phyloP scores from a whole-genome alignment of 306 rosid species.

The Prunus davidiana region DNA sequence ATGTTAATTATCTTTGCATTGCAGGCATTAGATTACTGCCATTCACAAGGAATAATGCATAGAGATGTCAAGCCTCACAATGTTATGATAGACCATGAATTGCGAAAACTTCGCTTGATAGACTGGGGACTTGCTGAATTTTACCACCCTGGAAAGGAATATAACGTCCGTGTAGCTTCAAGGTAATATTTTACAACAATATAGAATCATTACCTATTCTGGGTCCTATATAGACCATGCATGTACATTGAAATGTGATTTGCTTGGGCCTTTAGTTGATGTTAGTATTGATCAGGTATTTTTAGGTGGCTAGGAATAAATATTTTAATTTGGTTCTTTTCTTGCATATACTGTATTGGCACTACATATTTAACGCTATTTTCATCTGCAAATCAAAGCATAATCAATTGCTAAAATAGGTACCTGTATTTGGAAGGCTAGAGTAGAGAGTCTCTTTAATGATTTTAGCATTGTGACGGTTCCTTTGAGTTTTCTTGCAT shows the following conservation, averaged over 20 bases:
- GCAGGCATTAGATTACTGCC: slow-evolving; percentile 90
- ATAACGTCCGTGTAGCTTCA: slow-evolving; percentile 88
- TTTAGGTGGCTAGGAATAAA: not conserved
- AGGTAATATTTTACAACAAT: slow-evolving; percentile 41
- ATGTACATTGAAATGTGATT: not conserved
- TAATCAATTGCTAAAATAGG: not conserved
- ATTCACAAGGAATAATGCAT: slow-evolving; percentile 93
- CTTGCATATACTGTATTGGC: not conserved
- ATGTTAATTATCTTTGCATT: slow-evolving; percentile 18
- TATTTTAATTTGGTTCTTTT: not conserved
- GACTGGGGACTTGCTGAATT: slow-evolving; percentile 95
- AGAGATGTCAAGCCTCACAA: slow-evolving; percentile 93
- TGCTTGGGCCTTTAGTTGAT: not conserved
- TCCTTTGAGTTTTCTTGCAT: not conserved
- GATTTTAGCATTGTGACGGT: not conserved
- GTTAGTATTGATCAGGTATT: not conserved
- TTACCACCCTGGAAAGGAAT: slow-evolving; percentile 90
- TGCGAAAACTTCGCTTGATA: slow-evolving; percentile 85
- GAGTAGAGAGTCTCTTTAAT: not conserved
- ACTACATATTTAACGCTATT: not conserved
- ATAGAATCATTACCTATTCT: not conserved
- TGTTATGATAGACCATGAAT: slow-evolving; percentile 89
- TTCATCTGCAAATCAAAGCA: not conserved
- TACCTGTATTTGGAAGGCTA: not conserved
- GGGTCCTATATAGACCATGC: not conserved